A percentile compares a stretch with the other conserved stretches of the same genome.
Evolutionary conservation across 2,329 filamentous ascomycete genomes (phyloP).

Genomic region (Fusarium caatingaense): DNA sequence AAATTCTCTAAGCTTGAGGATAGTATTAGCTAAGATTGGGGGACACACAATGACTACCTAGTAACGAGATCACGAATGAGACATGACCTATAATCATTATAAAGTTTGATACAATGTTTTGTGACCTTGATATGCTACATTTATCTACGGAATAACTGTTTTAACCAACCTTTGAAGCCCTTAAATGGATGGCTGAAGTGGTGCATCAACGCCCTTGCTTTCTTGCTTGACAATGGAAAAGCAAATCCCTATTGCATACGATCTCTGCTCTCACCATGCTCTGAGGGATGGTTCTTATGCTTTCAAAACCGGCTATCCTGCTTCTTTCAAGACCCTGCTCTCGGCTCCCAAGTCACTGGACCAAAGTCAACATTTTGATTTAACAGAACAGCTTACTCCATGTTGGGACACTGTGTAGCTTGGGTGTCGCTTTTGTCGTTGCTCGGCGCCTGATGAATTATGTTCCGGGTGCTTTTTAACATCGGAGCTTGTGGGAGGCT

Average conservation of each 20-base stretch:
- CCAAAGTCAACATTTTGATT: neutral
- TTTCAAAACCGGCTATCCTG: neutral
- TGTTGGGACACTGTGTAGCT: neutral
- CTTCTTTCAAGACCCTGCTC: neutral
- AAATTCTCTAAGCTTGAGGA: neutral
- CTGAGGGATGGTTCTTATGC: neutral
- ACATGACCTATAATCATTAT: neutral
- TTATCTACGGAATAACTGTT: neutral
- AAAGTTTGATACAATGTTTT: fast-evolving
- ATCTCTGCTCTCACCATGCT: neutral
- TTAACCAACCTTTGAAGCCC: fast-evolving
- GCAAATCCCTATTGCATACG: neutral
- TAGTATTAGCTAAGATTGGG: no score
- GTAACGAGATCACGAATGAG: neutral
- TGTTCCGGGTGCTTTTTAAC: neutral
- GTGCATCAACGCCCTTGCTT: neutral
- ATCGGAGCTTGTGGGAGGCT: neutral
- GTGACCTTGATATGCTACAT: neutral
- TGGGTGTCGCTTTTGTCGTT: neutral
- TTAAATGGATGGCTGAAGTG: neutral
- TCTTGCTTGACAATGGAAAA: neutral
- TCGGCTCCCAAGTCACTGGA: neutral
- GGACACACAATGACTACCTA: neutral
- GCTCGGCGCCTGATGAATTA: neutral
- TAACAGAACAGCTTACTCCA: neutral